Percentiles rank a stretch among this genome's conserved stretches.
Conservation (phyloP, 1,284 basidiomycete genomes). For the Pisolithus thermaeus region DNA sequence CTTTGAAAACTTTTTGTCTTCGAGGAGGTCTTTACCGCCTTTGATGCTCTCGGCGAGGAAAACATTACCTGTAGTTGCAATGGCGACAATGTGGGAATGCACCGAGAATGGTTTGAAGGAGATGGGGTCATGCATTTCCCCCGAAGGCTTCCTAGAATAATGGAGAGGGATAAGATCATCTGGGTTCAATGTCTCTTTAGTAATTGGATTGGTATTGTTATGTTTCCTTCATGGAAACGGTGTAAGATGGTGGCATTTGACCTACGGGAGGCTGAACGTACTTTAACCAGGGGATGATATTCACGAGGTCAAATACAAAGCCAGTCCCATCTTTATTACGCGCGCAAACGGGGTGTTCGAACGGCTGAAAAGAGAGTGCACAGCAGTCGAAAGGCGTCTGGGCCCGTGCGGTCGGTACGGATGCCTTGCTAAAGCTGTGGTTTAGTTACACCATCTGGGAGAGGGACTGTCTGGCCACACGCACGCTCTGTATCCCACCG, state of each 20-base stretch:
- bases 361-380: conserved; percentile 88
- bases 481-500: conserved; percentile 65
- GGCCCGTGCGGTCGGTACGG: conserved; percentile 54
- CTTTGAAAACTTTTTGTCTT: conserved; percentile 84
- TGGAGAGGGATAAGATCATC: conserved; percentile 84
- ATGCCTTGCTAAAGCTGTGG: conserved; percentile 48
- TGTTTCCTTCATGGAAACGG: conserved; percentile 48
- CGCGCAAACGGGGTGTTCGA: conserved; percentile 85
- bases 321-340: conserved; percentile 75
- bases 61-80: conserved; percentile 88
- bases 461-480: conserved; percentile 21
- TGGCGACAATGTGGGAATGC: conserved; percentile 87
- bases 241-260: conserved; percentile 14
- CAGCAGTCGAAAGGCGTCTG: conserved; percentile 88
- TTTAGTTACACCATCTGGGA: not conserved
- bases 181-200: conserved; percentile 74
- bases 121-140: conserved; percentile 85
- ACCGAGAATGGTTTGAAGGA: conserved; percentile 91
- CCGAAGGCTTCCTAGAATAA: conserved; percentile 76
- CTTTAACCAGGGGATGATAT: conserved; percentile 94
- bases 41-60: conserved; percentile 89
- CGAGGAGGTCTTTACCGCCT: conserved; percentile 80
- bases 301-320: conserved; percentile 79
- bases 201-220: conserved; percentile 79
- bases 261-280: conserved; percentile 34